These are phyloP conservation scores for Hyaloscypha hepaticicola DNA, from an alignment of 495 filamentous ascomycete species.

Conservation along the genomic window DNA sequence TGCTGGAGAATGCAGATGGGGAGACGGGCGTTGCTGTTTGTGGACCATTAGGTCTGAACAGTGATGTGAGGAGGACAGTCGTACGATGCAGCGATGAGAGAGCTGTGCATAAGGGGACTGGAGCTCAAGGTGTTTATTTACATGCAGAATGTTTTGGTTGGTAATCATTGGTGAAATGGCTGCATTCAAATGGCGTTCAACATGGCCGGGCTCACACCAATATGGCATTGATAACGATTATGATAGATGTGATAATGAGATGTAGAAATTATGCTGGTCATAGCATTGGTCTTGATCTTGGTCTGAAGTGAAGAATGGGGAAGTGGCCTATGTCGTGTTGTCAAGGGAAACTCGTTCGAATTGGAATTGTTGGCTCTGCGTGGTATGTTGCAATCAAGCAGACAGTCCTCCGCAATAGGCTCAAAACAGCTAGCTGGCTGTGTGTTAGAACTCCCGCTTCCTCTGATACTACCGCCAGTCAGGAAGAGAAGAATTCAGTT, in stretches of 20 bases:
- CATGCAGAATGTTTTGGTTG: slow-evolving; percentile 42
- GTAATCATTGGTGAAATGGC: slow-evolving; percentile 2
- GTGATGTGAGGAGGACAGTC: slow-evolving; percentile 64
- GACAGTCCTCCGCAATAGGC: too few relatives aligned
- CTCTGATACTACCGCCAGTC: too few relatives aligned
- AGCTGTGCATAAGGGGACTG: slow-evolving; percentile 87
- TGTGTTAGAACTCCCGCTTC: too few relatives aligned
- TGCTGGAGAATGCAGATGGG: slow-evolving; percentile 72
- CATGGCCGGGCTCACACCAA: neutral
- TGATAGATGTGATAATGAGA: neutral
- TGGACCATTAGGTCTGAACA: slow-evolving; percentile 66
- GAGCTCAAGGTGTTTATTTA: slow-evolving; percentile 71
- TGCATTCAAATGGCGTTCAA: neutral
- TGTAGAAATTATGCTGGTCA: too few relatives aligned
- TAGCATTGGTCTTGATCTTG: too few relatives aligned
- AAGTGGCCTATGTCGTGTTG: too few relatives aligned
- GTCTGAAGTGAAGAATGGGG: too few relatives aligned
- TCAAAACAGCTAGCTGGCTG: too few relatives aligned
- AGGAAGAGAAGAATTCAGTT: too few relatives aligned
- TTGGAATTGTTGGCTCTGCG: too few relatives aligned
- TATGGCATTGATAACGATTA: neutral
- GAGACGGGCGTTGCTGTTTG: slow-evolving; percentile 85
- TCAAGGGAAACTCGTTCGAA: too few relatives aligned
- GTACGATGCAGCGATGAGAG: slow-evolving; percentile 79
- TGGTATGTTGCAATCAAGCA: too few relatives aligned